Percentiles rank a stretch among this genome's conserved stretches.
Conservation (phyloP, 2,329 filamentous ascomycete species). For the Pleoardoris graminearum region DNA sequence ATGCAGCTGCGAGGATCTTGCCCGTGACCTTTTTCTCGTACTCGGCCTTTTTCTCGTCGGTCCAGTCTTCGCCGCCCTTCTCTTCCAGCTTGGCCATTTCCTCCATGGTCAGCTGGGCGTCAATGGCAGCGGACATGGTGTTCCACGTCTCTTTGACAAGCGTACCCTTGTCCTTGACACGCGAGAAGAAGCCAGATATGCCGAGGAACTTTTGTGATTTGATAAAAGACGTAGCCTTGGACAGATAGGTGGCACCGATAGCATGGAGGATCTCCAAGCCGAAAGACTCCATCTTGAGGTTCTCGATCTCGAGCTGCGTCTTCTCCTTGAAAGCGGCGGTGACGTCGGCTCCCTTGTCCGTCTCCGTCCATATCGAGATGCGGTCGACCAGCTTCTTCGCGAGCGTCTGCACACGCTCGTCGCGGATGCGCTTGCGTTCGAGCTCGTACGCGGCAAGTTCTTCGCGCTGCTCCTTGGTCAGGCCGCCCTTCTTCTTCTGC, state of each 20-base stretch:
- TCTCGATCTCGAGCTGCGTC: slow-evolving; percentile 91
- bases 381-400: slow-evolving; percentile 84
- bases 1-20: slow-evolving; percentile 96
- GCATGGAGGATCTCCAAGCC: slow-evolving; percentile 95
- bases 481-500: slow-evolving; percentile 84
- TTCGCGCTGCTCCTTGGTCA: slow-evolving; percentile 91
- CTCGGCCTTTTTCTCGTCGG: slow-evolving; percentile 93
- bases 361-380: slow-evolving; percentile 95
- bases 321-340: slow-evolving; percentile 91
- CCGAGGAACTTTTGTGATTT: slow-evolving; percentile 97
- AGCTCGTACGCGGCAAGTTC: slow-evolving; percentile 85
- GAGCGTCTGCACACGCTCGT: slow-evolving; percentile 87
- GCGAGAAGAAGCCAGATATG: slow-evolving; percentile 90
- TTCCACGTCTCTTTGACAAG: slow-evolving; percentile 98
- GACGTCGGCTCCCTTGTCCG: slow-evolving; percentile 83
- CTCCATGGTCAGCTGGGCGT: slow-evolving; percentile 97
- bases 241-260: slow-evolving; percentile 86
- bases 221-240: slow-evolving; percentile 83
- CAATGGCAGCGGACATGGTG: slow-evolving; percentile 93
- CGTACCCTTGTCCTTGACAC: slow-evolving; percentile 94
- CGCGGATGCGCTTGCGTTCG: slow-evolving; percentile 79
- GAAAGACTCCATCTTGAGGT: slow-evolving; percentile 99
- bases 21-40: slow-evolving; percentile 95
- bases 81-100: slow-evolving; percentile 98
- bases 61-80: slow-evolving; percentile 95